Conservation (phyloP, 2,329 filamentous ascomycete species). For the Lasiodiplodia gonubiensis region DNA sequence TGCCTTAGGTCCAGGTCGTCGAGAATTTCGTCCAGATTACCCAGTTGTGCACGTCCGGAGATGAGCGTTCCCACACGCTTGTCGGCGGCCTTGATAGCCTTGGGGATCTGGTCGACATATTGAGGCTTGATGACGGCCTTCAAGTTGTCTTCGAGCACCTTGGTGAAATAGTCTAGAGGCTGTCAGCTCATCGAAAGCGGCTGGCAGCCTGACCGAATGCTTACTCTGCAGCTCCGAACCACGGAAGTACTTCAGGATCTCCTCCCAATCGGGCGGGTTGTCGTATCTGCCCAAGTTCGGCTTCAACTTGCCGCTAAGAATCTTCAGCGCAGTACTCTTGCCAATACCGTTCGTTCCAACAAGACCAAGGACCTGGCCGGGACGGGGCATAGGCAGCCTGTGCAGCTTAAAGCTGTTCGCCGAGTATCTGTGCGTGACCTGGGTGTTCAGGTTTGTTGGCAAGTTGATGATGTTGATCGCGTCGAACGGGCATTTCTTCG, state of each 20-base stretch:
- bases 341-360: slow-evolving; percentile 99
- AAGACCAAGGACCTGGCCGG: slow-evolving; percentile 92
- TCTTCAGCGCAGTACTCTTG: slow-evolving; percentile 99
- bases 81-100: slow-evolving; percentile 81
- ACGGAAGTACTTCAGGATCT: slow-evolving; percentile 97
- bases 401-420: slow-evolving; percentile 99
- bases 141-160: slow-evolving; percentile 93
- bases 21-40: slow-evolving; percentile 80
- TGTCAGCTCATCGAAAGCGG: slow-evolving; percentile 33
- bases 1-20: slow-evolving; percentile 85
- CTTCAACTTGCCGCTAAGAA: slow-evolving; percentile 97
- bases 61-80: slow-evolving; percentile 82
- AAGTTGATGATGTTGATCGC: slow-evolving; percentile 99
- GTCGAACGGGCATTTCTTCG: slow-evolving; percentile 98
- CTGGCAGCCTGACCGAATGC: slow-evolving; percentile 39
- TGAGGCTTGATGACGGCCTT: slow-evolving; percentile 99
- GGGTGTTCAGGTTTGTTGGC: slow-evolving; percentile 97
- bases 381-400: slow-evolving; percentile 91
- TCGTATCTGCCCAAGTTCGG: slow-evolving; percentile 94
- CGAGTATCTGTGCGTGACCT: slow-evolving; percentile 98
- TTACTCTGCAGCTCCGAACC: slow-evolving; percentile 95
- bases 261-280: slow-evolving; percentile 98
- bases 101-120: slow-evolving; percentile 98
- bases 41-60: slow-evolving; percentile 74
- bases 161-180: slow-evolving; percentile 89